Conservation (phyloP, 148 eudicot species). For the Rhododendron molle region DNA sequence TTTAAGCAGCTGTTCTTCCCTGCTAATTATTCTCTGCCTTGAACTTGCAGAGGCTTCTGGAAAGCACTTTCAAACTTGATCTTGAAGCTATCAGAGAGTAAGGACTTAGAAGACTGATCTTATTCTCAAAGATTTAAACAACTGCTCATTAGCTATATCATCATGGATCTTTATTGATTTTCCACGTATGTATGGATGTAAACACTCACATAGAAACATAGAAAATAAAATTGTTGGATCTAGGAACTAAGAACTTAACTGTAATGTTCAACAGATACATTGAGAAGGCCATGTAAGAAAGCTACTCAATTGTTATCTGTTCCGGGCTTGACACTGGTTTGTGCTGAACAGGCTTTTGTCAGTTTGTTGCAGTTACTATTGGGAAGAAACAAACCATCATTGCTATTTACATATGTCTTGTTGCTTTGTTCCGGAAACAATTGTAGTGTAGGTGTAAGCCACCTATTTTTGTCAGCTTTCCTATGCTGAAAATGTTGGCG, state of each 20-base stretch:
- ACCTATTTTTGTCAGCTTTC: neutral
- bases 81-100: conserved; percentile 91
- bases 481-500: neutral
- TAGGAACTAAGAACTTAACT: neutral
- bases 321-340: neutral
- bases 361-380: neutral
- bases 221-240: neutral
- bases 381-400: neutral
- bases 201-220: neutral
- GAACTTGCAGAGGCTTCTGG: conserved; percentile 84
- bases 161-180: neutral
- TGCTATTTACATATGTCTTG: neutral
- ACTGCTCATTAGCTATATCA: neutral
- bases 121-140: conserved; percentile 5
- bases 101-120: conserved; percentile 14
- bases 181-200: neutral
- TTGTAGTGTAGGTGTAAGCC: neutral
- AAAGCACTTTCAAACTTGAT: conserved; percentile 90
- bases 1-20: neutral
- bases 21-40: conserved; percentile 7
- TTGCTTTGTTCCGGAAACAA: neutral
- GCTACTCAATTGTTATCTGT: neutral
- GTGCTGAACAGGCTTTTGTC: neutral
- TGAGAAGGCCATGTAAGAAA: neutral
- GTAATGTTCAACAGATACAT: neutral